A percentile compares a stretch with the other conserved stretches of the same genome.
Conservation (phyloP, 306 rosid species). For the Quercus alba region DNA sequence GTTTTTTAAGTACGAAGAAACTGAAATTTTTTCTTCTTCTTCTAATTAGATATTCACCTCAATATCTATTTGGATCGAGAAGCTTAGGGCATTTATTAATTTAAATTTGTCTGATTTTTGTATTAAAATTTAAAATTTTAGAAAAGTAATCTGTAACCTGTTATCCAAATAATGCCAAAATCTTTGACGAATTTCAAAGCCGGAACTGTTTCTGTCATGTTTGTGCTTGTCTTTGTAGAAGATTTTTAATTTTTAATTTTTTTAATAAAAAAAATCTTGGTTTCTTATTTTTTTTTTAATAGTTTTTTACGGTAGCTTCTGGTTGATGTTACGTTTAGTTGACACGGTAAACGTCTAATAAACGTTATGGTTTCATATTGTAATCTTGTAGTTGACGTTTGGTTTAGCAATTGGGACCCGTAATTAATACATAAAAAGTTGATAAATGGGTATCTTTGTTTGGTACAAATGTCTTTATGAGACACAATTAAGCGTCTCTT, state of each 20-base stretch:
- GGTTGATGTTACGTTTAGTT: too few species aligned
- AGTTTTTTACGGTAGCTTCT: too few species aligned
- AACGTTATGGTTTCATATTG: too few species aligned
- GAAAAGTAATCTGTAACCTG: background rate
- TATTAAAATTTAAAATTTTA: background rate
- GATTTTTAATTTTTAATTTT: too few species aligned
- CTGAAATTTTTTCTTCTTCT: background rate
- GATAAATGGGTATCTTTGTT: background rate
- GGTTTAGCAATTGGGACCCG: too few species aligned
- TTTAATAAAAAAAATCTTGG: background rate
- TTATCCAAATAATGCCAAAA: background rate
- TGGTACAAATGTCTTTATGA: background rate
- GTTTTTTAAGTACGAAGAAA: background rate
- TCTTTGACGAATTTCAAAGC: background rate
- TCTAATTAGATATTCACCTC: background rate
- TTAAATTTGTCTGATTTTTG: background rate
- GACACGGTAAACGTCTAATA: too few species aligned
- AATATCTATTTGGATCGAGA: constrained; percentile 12
- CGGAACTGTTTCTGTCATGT: background rate
- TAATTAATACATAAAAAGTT: background rate
- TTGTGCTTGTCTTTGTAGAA: background rate
- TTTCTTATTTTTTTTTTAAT: background rate
- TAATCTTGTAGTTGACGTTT: too few species aligned
- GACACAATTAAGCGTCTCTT: background rate
- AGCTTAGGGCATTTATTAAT: background rate